These are phyloP conservation scores for Paecilomyces formosus DNA, from an alignment of 2,329 filamentous ascomycete species.

Conservation along the genomic window DNA sequence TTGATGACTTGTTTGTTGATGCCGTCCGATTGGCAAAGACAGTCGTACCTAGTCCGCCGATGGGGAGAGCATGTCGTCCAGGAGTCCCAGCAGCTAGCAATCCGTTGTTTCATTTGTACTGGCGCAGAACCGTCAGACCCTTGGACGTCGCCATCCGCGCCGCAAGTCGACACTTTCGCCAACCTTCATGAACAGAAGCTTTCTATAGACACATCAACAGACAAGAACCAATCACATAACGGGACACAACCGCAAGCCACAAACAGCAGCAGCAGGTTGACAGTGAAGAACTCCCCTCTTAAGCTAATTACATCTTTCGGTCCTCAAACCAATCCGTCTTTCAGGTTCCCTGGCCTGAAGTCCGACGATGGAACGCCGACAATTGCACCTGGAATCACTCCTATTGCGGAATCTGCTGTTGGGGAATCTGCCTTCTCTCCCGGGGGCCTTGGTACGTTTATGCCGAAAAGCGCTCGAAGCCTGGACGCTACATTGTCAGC, in stretches of 20 bases:
- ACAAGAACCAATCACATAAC: slow-evolving; percentile 12
- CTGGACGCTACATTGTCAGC: slow-evolving; percentile 65
- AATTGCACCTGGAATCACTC: slow-evolving; percentile 69
- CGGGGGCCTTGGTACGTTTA: slow-evolving; percentile 54
- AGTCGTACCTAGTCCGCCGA: slow-evolving; percentile 78
- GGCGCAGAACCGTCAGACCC: slow-evolving; percentile 76
- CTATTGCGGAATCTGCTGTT: slow-evolving; percentile 71
- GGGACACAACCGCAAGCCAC: slow-evolving; percentile 34
- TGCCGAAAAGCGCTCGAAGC: slow-evolving; percentile 52
- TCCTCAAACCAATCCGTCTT: slow-evolving; percentile 39
- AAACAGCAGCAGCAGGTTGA: slow-evolving; percentile 47
- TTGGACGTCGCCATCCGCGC: slow-evolving; percentile 78
- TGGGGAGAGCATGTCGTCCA: slow-evolving; percentile 92
- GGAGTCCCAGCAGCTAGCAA: slow-evolving; percentile 80
- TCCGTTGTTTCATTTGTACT: slow-evolving; percentile 87
- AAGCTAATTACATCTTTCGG: slow-evolving; percentile 90
- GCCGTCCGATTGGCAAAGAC: slow-evolving; percentile 82
- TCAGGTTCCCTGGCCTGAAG: slow-evolving; percentile 54
- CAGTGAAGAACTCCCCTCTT: slow-evolving; percentile 73
- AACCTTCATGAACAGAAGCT: slow-evolving; percentile 18
- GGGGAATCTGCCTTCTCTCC: slow-evolving; percentile 58
- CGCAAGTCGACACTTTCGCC: slow-evolving; percentile 45
- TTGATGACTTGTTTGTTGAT: slow-evolving; percentile 77
- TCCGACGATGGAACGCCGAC: slow-evolving; percentile 63
- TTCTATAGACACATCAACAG: slow-evolving; percentile 42